Evolutionary conservation across 495 filamentous ascomycete genomes (phyloP), one percentile per base, ranked within the genome.

Genomic region (Penicillium lagena): DNA sequence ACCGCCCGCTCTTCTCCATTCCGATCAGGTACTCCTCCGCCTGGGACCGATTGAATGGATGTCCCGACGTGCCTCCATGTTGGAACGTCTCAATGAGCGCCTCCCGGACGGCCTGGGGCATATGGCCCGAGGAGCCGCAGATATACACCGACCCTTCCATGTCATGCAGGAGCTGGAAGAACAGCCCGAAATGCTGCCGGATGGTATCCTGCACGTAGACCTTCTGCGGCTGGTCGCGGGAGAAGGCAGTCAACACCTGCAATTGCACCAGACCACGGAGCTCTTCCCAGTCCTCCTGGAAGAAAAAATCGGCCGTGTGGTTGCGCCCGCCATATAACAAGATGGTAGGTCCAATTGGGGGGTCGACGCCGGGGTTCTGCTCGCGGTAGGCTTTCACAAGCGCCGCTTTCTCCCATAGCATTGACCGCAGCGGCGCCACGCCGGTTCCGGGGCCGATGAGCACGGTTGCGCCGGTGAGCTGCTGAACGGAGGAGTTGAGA

Each of bases 371-470:
- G 1, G 68, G 51, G 12, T 56, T 51, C 22, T 64, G 58, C 27
- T 69, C 66, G 15, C 60, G 60, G 39, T 56, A 70, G 8, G 65
- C 58, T 50, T 67, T 59, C 9, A 71, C 61, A 3, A 71, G 52
- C 0, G 65, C 68, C 7, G 64, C 62, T n/a, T 72, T 68, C 50
- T 95, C 82, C 71, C 84, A 82, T 12, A 94, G 70, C 45, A 96
- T 70, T 2, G 87, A 78, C 1, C 90, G 79, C 58, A 96, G 83
- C 0, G 93, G 93, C 1, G 93, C 94, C 28, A 99, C 68, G 8
- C 93, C 93, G 0, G 93, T 99, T 9, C 93, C 93, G 0, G 93
- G 85, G 2, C 83, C 90, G 32, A 99, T 79, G 59, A 95, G 80
- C 31, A 98, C 66, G 1, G 87, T 70, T 1, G 93, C 86, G 7